These are phyloP conservation scores for Eucalyptus curtisii DNA, from an alignment of 345 rosid genomes.

Conservation along the genomic window DNA sequence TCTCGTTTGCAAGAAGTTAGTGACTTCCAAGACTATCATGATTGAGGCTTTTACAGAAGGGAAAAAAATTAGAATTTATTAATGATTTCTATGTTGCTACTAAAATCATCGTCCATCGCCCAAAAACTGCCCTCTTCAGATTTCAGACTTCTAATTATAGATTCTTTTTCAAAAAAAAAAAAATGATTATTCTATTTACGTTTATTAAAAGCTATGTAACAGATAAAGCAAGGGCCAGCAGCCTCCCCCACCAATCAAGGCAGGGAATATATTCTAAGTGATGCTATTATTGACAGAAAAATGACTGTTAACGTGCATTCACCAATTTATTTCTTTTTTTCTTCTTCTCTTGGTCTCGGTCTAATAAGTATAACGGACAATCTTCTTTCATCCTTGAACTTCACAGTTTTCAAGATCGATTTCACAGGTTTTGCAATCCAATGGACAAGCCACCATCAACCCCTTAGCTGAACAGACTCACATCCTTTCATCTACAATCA, in stretches of 20 bases:
- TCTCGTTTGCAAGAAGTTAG: neutral
- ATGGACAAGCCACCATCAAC: neutral
- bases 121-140: neutral
- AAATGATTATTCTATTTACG: neutral
- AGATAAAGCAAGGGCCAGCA: neutral
- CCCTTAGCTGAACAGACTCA: neutral
- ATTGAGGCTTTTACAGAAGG: neutral
- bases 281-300: neutral
- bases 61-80: neutral
- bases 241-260: neutral
- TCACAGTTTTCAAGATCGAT: neutral
- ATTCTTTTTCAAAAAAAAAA: neutral
- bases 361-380: neutral
- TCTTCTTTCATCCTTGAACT: neutral
- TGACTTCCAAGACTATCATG: neutral
- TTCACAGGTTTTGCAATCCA: neutral
- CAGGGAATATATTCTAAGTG: neutral
- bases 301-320: neutral
- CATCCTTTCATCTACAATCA: neutral
- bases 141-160: neutral
- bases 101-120: neutral
- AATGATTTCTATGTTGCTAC: neutral
- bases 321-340: neutral
- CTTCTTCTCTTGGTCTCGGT: neutral
- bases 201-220: neutral